Evolutionary conservation across 2,329 filamentous ascomycete species (phyloP).

Genomic region (Aspergillus tanneri): DNA sequence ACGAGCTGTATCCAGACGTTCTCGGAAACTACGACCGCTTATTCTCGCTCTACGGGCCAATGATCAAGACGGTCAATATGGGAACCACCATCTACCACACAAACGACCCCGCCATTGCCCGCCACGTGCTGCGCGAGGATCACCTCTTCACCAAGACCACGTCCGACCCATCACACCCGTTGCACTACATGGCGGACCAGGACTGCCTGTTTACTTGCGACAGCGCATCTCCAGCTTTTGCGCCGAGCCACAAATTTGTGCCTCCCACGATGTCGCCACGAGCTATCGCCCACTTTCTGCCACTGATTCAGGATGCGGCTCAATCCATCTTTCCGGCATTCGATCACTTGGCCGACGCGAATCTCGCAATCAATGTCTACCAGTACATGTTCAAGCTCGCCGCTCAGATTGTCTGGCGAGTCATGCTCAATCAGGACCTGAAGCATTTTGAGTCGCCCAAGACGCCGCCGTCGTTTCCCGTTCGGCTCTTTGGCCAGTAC

Average conservation of each 20-base stretch:
- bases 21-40: slow-evolving; percentile 56
- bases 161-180: slow-evolving; percentile 34
- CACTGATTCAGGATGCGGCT: slow-evolving; percentile 55
- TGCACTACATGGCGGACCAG: slow-evolving; percentile 24
- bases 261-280: slow-evolving; percentile 58
- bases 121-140: slow-evolving; percentile 48
- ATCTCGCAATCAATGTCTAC: slow-evolving; percentile 46
- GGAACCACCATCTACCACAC: slow-evolving; percentile 52
- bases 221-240: slow-evolving; percentile 26
- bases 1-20: slow-evolving; percentile 56
- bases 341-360: slow-evolving; percentile 49
- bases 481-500: slow-evolving; percentile 49
- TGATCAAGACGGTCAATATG: slow-evolving; percentile 54
- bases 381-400: slow-evolving; percentile 49
- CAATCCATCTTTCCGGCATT: slow-evolving; percentile 50
- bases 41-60: slow-evolving; percentile 52
- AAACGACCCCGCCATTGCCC: slow-evolving; percentile 49
- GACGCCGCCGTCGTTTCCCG: slow-evolving; percentile 51
- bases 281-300: slow-evolving; percentile 59
- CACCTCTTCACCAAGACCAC: slow-evolving; percentile 55
- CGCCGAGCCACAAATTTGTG: slow-evolving; percentile 58
- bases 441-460: slow-evolving; percentile 45
- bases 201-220: slow-evolving; percentile 28
- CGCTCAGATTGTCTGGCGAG: slow-evolving; percentile 42
- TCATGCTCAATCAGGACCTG: slow-evolving; percentile 44